Conservation (phyloP, 192 early-diverging fungal genomes). For the Gonapodya prolifera region DNA sequence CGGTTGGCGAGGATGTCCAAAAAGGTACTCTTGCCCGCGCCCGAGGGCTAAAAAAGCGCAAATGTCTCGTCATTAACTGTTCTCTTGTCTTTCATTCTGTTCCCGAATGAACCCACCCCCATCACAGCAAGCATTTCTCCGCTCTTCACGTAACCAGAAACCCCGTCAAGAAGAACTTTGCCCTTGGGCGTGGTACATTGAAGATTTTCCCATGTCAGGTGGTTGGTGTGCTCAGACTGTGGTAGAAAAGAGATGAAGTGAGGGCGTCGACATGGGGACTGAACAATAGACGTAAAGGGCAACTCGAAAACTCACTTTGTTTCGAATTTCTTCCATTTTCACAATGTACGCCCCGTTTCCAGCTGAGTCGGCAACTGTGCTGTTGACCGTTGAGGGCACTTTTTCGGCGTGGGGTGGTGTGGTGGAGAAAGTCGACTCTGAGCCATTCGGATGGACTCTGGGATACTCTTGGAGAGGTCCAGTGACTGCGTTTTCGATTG, state of each 20-base stretch:
- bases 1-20: conserved; percentile 19
- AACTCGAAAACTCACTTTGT: neutral
- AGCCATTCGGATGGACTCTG: neutral
- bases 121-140: neutral
- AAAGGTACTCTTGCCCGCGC: conserved; percentile 29
- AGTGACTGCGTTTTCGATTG: neutral
- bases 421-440: neutral
- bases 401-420: neutral
- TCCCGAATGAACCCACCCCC: no score
- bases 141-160: neutral
- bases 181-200: neutral
- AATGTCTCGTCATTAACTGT: no score
- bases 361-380: neutral
- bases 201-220: neutral
- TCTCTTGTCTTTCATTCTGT: no score
- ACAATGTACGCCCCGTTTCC: neutral
- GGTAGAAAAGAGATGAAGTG: neutral
- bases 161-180: neutral
- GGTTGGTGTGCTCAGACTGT: neutral
- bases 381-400: neutral
- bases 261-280: neutral
- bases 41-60: conserved; percentile 3
- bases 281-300: neutral
- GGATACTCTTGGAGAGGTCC: neutral
- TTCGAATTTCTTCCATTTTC: neutral